Evolutionary conservation across 2,329 filamentous ascomycete genomes (phyloP).

Genomic region (Xylariaceae sp.): DNA sequence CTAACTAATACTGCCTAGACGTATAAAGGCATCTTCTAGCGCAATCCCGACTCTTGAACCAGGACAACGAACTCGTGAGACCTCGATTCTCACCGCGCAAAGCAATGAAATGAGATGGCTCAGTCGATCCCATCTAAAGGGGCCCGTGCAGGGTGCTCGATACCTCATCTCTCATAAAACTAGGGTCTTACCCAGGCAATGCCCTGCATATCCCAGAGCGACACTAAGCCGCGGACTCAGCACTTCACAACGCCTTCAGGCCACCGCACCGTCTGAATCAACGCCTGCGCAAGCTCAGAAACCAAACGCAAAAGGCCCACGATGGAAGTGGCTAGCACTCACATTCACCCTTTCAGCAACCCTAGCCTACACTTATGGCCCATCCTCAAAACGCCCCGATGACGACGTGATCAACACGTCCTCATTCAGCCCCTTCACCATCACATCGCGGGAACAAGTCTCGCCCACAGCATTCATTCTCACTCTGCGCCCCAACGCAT

Average conservation of each 20-base stretch:
- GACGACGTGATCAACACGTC: constrained; percentile 45
- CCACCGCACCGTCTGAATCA: neutral
- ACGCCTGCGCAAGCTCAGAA: neutral
- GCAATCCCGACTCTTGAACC: neutral
- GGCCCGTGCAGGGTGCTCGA: neutral
- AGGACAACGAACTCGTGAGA: neutral
- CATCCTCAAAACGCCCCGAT: constrained; percentile 3
- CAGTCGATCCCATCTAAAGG: neutral
- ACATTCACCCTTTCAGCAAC: constrained; percentile 11
- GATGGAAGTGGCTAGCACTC: constrained; percentile 13
- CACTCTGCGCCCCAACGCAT: constrained; percentile 42
- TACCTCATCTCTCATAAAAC: neutral
- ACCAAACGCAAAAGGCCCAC: neutral
- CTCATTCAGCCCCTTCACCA: constrained; percentile 60
- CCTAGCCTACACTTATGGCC: constrained; percentile 9
- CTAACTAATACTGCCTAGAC: neutral
- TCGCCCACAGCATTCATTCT: constrained; percentile 66
- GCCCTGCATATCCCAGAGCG: neutral
- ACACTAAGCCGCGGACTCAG: neutral
- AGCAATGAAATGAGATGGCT: constrained; percentile 19
- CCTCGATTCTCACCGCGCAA: constrained; percentile 4
- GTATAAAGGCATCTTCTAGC: neutral
- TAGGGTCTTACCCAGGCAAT: neutral
- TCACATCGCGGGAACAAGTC: constrained; percentile 56
- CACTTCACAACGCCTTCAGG: neutral